These are phyloP conservation scores for Globisporangium ultimum DNA, from an alignment of 352 stramenopile species.

Conservation along the genomic window DNA sequence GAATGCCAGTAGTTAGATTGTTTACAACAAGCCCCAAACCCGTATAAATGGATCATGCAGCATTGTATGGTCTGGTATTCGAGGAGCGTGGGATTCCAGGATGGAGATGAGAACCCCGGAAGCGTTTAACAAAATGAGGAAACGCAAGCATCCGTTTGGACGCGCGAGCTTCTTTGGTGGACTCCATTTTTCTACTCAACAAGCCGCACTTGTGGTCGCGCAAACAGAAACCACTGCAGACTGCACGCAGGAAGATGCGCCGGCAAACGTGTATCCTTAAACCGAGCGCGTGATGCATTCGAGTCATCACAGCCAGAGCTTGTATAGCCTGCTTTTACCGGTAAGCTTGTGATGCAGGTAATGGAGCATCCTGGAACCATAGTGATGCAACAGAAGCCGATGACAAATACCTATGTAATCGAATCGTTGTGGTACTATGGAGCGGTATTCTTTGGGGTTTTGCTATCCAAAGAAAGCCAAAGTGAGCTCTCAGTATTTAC, in stretches of 20 bases:
- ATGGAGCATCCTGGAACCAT: not conserved
- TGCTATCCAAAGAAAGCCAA: too few relatives aligned
- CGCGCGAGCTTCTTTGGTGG: not conserved
- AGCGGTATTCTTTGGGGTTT: too few relatives aligned
- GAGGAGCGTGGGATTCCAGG: too few relatives aligned
- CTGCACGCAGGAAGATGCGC: too few relatives aligned
- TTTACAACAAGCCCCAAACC: too few relatives aligned
- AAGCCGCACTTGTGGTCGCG: not conserved
- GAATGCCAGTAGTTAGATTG: too few relatives aligned
- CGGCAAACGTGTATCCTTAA: not conserved
- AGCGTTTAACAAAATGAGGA: not conserved
- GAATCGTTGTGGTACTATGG: too few relatives aligned
- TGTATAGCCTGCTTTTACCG: not conserved
- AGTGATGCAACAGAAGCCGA: too few relatives aligned
- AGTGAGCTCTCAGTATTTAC: too few relatives aligned
- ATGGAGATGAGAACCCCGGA: not conserved
- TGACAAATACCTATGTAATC: too few relatives aligned
- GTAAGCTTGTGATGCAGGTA: not conserved
- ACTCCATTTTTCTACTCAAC: not conserved
- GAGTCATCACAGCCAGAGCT: not conserved
- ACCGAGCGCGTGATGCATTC: not conserved
- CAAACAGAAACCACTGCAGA: not conserved
- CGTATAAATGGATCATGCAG: too few relatives aligned
- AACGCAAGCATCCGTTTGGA: not conserved
- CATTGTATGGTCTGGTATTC: too few relatives aligned